Conservation (phyloP, 2,329 filamentous ascomycete species). For the Claviceps sp. region DNA sequence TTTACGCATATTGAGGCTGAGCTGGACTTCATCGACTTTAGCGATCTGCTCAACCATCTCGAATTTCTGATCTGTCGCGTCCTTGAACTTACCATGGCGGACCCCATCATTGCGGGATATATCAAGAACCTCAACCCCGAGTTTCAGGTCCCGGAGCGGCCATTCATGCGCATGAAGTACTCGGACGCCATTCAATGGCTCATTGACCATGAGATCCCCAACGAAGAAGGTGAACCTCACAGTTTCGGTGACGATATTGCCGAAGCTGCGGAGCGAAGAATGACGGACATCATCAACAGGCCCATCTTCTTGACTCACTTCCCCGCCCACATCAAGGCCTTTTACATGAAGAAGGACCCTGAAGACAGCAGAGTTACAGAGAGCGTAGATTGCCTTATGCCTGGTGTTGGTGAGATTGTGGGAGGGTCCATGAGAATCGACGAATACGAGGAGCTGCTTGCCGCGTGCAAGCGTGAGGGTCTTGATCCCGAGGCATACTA, state of each 20-base stretch:
- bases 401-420: constrained; percentile 92
- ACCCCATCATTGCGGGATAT: constrained; percentile 57
- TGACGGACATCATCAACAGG: constrained; percentile 93
- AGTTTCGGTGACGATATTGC: constrained; percentile 95
- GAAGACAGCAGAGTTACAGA: constrained; percentile 76
- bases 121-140: constrained; percentile 83
- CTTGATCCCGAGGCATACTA: constrained; percentile 82
- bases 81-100: constrained; percentile 60
- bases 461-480: constrained; percentile 73
- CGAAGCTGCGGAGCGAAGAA: constrained; percentile 87
- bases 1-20: constrained; percentile 97
- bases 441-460: constrained; percentile 78
- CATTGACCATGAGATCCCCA: constrained; percentile 74
- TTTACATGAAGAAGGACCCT: constrained; percentile 92
- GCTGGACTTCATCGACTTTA: constrained; percentile 88
- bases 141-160: constrained; percentile 68
- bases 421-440: constrained; percentile 95
- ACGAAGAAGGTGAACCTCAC: constrained; percentile 85
- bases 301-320: constrained; percentile 97
- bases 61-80: constrained; percentile 81
- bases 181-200: constrained; percentile 91
- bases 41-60: constrained; percentile 74
- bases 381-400: constrained; percentile 76
- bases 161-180: constrained; percentile 94
- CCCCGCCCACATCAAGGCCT: constrained; percentile 93